Conservation (phyloP, 495 filamentous ascomycete species). For the Neurospora sp. region DNA sequence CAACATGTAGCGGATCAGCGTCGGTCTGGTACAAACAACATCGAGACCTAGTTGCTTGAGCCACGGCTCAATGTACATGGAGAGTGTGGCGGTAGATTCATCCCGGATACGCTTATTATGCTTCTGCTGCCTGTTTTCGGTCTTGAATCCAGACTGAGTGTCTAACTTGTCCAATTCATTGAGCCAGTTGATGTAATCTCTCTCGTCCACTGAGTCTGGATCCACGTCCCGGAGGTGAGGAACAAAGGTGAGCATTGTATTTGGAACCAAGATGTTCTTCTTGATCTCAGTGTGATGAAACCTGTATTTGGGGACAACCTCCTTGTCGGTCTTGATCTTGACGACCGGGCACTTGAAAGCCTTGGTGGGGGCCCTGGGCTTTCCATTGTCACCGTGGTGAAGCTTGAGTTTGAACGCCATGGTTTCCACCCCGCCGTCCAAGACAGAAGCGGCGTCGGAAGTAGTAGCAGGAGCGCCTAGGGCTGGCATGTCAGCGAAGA, state of each 20-base stretch:
- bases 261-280: conserved; percentile 38
- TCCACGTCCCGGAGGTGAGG: conserved; percentile 39
- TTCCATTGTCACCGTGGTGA: conserved; percentile 21
- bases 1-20: conserved; percentile 34
- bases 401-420: conserved; percentile 34
- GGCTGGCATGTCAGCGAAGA: conserved; percentile 29
- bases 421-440: conserved; percentile 4
- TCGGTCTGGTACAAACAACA: conserved; percentile 28
- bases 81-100: conserved; percentile 31
- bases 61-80: conserved; percentile 37
- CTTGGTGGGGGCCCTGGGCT: conserved; percentile 28
- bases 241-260: conserved; percentile 39
- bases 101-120: conserved; percentile 27
- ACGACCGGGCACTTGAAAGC: conserved; percentile 21
- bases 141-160: conserved; percentile 37
- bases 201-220: conserved; percentile 29
- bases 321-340: conserved; percentile 30
- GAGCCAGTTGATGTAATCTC: conserved; percentile 35
- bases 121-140: conserved; percentile 29
- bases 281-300: conserved; percentile 42
- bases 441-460: conserved; percentile 8
- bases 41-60: conserved; percentile 30
- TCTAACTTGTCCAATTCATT: conserved; percentile 39
- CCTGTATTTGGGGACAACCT: conserved; percentile 30
- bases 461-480: background rate